A percentile compares a stretch with the other conserved stretches of the same genome.
phyloP scores from a whole-genome alignment of 2,329 filamentous ascomycete genomes.

The Monosporascus sp. region DNA sequence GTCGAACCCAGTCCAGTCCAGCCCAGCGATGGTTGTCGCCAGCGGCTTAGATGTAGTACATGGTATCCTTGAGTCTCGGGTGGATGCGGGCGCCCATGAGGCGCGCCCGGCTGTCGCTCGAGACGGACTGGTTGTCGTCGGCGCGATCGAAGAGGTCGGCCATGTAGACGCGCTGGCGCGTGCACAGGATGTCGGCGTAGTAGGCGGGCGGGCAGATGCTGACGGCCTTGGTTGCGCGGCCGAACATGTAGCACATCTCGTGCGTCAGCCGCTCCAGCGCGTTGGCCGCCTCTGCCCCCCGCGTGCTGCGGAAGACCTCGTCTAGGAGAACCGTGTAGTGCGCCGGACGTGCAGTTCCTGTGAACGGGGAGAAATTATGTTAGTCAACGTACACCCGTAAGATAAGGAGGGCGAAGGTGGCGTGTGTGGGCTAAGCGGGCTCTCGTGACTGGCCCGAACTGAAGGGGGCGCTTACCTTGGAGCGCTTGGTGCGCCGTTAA shows the following conservation, averaged over 20 bases:
- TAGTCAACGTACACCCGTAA: neutral
- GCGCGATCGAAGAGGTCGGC: slow-evolving; percentile 51
- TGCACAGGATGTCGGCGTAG: slow-evolving; percentile 82
- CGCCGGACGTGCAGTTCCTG: slow-evolving; percentile 67
- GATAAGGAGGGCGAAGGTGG: neutral
- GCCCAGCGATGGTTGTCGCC: neutral
- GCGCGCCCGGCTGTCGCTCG: neutral
- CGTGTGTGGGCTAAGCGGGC: no score
- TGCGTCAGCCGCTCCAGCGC: slow-evolving; percentile 69
- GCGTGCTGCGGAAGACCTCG: slow-evolving; percentile 53
- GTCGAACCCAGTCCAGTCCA: no score
- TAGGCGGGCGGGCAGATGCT: slow-evolving; percentile 85
- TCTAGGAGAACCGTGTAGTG: slow-evolving; percentile 76
- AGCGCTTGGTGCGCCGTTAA: slow-evolving; percentile 75
- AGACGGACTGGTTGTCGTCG: slow-evolving; percentile 21
- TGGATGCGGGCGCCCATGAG: slow-evolving; percentile 31
- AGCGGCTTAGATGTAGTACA: slow-evolving; percentile 50
- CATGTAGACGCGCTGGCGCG: slow-evolving; percentile 68
- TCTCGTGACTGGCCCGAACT: no score
- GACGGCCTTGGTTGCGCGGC: slow-evolving; percentile 81
- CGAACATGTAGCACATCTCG: slow-evolving; percentile 77
- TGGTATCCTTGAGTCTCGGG: slow-evolving; percentile 36
- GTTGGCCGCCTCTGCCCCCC: slow-evolving; percentile 47
- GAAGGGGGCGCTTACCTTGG: slow-evolving; percentile 46
- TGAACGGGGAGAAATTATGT: slow-evolving; percentile 1